phyloP scores from a whole-genome alignment of 2,329 filamentous ascomycete genomes.

The Erysiphe neolycopersici region DNA sequence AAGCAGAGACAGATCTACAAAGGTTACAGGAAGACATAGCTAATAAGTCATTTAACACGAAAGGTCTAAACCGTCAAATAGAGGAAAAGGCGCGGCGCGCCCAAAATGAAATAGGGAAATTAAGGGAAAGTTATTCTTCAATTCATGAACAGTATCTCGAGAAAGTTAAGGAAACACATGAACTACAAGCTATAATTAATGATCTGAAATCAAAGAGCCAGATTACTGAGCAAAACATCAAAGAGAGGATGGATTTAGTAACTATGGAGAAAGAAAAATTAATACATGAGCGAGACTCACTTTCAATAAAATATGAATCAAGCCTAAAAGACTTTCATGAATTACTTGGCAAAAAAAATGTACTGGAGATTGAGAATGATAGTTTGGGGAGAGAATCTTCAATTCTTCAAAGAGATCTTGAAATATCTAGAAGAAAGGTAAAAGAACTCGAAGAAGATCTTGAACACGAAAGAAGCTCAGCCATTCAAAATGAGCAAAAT shows the following conservation, averaged over 20 bases:
- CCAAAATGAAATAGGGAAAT: constrained; percentile 33
- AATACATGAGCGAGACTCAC: constrained; percentile 4
- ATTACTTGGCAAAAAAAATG: constrained; percentile 36
- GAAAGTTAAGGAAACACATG: constrained; percentile 17
- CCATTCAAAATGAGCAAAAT: constrained; percentile 28
- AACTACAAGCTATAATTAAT: constrained; percentile 18
- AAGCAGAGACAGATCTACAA: constrained; percentile 30
- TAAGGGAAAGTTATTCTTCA: constrained; percentile 19
- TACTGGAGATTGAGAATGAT: constrained; percentile 43
- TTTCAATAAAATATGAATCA: constrained; percentile 19
- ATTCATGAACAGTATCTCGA: constrained; percentile 19
- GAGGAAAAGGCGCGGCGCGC: constrained; percentile 42
- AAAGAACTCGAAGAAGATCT: constrained; percentile 22
- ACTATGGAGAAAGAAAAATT: constrained; percentile 16
- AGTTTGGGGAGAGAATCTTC: constrained; percentile 37
- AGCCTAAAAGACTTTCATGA: constrained; percentile 31
- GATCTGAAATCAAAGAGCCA: constrained; percentile 10
- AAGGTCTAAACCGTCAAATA: constrained; percentile 46
- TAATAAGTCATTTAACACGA: constrained; percentile 52
- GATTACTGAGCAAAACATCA: constrained; percentile 10
- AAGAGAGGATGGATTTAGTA: constrained; percentile 18
- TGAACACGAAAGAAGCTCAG: constrained; percentile 16
- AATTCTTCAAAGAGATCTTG: constrained; percentile 37
- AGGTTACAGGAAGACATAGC: constrained; percentile 52
- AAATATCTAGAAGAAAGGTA: constrained; percentile 18